A percentile compares a stretch with the other conserved stretches of the same genome.
Evolutionary conservation across 164 flowering plant species (phyloP).

Genomic region (Sedum album): DNA sequence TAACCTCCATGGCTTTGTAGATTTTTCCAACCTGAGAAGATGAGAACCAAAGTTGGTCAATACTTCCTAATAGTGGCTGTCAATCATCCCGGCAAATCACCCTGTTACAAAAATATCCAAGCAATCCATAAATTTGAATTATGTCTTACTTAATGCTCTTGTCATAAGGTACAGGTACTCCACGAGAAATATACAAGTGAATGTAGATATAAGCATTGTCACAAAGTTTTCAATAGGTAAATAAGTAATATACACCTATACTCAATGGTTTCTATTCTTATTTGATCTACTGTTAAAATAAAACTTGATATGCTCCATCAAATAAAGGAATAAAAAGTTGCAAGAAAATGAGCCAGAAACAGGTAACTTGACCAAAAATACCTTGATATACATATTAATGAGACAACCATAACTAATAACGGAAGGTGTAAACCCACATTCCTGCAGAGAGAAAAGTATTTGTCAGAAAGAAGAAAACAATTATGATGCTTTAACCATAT

Average conservation of each 20-base stretch:
- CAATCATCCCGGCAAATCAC: background rate
- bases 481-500: background rate
- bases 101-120: background rate
- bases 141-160: background rate
- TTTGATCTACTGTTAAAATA: no score
- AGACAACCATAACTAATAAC: constrained; percentile 88
- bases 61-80: background rate
- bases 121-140: background rate
- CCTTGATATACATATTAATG: constrained; percentile 80
- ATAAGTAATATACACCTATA: background rate
- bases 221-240: background rate
- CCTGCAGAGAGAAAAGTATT: constrained; percentile 32
- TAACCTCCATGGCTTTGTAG: constrained; percentile 75
- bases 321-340: background rate
- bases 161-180: background rate
- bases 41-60: background rate
- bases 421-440: constrained; percentile 89
- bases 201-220: background rate
- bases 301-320: background rate
- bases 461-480: background rate
- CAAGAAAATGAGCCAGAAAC: background rate
- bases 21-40: constrained; percentile 69
- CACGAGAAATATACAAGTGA: background rate
- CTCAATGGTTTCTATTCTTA: background rate
- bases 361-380: constrained; percentile 12